Conservation (phyloP, 352 stramenopile species). For the Phytophthora sp. region DNA sequence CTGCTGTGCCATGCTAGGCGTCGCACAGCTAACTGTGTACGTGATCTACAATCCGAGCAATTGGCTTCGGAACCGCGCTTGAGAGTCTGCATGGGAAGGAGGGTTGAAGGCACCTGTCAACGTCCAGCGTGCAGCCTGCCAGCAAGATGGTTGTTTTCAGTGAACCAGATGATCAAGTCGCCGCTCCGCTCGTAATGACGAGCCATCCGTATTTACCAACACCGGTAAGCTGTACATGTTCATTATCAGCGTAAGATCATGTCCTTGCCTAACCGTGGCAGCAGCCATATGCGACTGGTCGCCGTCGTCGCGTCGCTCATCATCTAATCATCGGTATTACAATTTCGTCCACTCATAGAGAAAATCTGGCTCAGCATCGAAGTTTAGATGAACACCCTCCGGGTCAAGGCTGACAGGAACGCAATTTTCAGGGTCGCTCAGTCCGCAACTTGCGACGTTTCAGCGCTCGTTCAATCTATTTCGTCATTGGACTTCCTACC, state of each 20-base stretch:
- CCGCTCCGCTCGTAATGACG: constrained; percentile 18
- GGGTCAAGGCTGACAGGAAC: too few relatives aligned
- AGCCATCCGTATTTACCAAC: constrained; percentile 2
- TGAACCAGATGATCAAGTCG: constrained; percentile 39
- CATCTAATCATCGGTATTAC: constrained; percentile 18
- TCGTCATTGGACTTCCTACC: too few relatives aligned
- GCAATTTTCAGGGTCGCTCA: too few relatives aligned
- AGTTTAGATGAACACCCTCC: constrained; percentile 30
- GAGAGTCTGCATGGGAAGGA: constrained; percentile 38
- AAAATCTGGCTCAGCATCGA: constrained; percentile 8
- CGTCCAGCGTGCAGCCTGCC: constrained; percentile 21
- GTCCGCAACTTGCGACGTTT: too few relatives aligned
- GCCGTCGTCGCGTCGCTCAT: constrained; percentile 7
- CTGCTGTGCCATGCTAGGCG: constrained; percentile 41
- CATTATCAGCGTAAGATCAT: too few relatives aligned
- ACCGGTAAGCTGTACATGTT: background rate
- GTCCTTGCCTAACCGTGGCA: background rate
- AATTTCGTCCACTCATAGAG: background rate
- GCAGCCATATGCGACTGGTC: constrained; percentile 8
- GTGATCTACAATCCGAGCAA: constrained; percentile 59
- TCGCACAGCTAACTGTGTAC: constrained; percentile 50
- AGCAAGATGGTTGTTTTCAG: constrained; percentile 19
- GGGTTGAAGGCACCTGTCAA: constrained; percentile 18
- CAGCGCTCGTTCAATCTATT: too few relatives aligned
- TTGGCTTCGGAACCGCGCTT: constrained; percentile 25